Conservation (phyloP, 257 asterid genomes). For the Ajuga chamaepitys region DNA sequence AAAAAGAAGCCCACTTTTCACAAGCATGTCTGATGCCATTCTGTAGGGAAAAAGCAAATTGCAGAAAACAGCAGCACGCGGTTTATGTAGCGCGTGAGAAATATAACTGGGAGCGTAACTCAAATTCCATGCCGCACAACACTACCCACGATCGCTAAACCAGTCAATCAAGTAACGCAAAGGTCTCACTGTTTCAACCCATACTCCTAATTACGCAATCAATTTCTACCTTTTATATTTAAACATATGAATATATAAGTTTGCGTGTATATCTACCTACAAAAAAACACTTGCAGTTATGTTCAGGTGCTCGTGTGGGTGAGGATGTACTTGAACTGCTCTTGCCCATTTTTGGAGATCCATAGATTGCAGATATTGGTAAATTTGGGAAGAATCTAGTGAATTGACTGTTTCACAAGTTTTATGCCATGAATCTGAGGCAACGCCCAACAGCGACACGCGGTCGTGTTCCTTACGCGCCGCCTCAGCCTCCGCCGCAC, state of each 20-base stretch:
- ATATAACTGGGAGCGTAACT: conserved; percentile 16
- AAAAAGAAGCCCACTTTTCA: too few relatives aligned
- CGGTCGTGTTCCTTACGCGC: conserved; percentile 49
- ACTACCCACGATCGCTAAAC: conserved; percentile 16
- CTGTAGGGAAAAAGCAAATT: too few relatives aligned
- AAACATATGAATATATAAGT: too few relatives aligned
- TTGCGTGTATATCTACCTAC: not conserved
- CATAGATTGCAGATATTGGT: not conserved
- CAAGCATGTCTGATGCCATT: too few relatives aligned
- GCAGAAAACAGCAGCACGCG: conserved; percentile 4
- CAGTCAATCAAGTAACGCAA: conserved; percentile 9
- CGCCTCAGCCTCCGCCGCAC: conserved; percentile 29
- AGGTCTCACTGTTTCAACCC: not conserved
- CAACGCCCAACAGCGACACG: conserved; percentile 47
- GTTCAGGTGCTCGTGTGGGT: not conserved
- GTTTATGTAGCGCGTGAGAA: conserved; percentile 14
- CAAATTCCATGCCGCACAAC: conserved; percentile 1
- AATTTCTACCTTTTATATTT: not conserved
- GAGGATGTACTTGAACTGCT: not conserved
- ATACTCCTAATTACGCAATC: not conserved
- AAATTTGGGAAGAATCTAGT: conserved; percentile 7
- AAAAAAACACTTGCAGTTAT: not conserved
- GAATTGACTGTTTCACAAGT: conserved; percentile 9
- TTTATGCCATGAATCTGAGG: conserved; percentile 50
- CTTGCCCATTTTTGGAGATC: not conserved